Conservation (phyloP, 1,139 yeast species). For the Eremothecium gossypii region DNA sequence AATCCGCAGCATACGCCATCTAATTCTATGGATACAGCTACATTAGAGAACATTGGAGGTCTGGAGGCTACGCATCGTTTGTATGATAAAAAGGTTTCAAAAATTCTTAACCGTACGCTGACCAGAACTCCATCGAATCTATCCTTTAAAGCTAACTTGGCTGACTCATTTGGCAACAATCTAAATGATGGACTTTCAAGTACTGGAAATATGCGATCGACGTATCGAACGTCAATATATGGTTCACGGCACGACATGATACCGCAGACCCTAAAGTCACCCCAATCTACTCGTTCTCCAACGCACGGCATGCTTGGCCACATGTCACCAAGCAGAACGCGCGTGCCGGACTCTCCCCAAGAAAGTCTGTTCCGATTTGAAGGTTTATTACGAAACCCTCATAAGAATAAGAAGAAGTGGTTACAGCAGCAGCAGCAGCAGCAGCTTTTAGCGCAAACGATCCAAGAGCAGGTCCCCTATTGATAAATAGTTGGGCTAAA, state of each 20-base stretch:
- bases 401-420: slow-evolving; percentile 23
- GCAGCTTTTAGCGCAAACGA: slow-evolving; percentile 15
- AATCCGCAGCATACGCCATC: slow-evolving; percentile 35
- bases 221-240: slow-evolving; percentile 12
- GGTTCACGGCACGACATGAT: slow-evolving; percentile 10
- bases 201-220: slow-evolving; percentile 16
- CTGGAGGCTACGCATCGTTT: slow-evolving; percentile 70
- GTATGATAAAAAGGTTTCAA: slow-evolving; percentile 71
- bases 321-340: slow-evolving; percentile 9
- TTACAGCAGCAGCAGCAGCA: slow-evolving; percentile 19
- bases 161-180: slow-evolving; percentile 43
- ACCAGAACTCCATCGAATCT: slow-evolving; percentile 69
- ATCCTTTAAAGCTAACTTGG: slow-evolving; percentile 67
- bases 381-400: slow-evolving; percentile 29
- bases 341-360: slow-evolving; percentile 19
- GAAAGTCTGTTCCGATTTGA: slow-evolving; percentile 34
- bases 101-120: slow-evolving; percentile 62
- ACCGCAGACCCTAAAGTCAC: slow-evolving; percentile 12
- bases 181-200: slow-evolving; percentile 20
- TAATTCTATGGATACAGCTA: slow-evolving; percentile 44
- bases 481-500: neutral
- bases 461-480: slow-evolving; percentile 12
- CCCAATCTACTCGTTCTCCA: slow-evolving; percentile 14
- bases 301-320: slow-evolving; percentile 11
- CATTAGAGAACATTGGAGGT: slow-evolving; percentile 37